phyloP scores from a whole-genome alignment of 2,329 filamentous ascomycete genomes.

The Colletotrichum siamense region DNA sequence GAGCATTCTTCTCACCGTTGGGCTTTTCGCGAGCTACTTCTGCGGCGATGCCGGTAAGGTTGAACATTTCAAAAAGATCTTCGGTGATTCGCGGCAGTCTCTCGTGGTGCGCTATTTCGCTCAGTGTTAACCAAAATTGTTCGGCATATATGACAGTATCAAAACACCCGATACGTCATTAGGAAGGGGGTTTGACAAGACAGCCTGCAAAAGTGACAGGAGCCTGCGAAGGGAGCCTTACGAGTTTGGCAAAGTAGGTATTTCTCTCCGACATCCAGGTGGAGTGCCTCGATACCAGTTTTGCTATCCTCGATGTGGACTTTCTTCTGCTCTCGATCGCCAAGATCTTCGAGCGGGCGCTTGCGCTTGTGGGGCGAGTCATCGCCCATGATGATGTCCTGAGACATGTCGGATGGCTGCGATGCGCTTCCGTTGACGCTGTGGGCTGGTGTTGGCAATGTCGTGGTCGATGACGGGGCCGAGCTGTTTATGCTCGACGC shows the following conservation, averaged over 20 bases:
- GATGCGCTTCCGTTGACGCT: slow-evolving; percentile 63
- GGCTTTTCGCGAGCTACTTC: slow-evolving; percentile 68
- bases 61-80: slow-evolving; percentile 66
- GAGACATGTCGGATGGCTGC: slow-evolving; percentile 46
- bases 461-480: slow-evolving; percentile 55
- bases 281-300: slow-evolving; percentile 68
- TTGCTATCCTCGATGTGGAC: slow-evolving; percentile 65
- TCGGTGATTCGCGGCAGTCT: slow-evolving; percentile 54
- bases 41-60: slow-evolving; percentile 60
- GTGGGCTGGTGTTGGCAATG: slow-evolving; percentile 67
- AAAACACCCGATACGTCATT: neutral
- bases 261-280: slow-evolving; percentile 70
- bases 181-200: neutral
- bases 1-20: slow-evolving; percentile 70
- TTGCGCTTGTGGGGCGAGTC: slow-evolving; percentile 67
- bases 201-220: slow-evolving; percentile 22
- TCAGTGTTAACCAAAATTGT: slow-evolving; percentile 48
- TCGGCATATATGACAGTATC: slow-evolving; percentile 29
- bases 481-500: slow-evolving; percentile 57
- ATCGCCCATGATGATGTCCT: slow-evolving; percentile 52
- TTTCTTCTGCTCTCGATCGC: slow-evolving; percentile 66
- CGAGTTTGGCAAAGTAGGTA: slow-evolving; percentile 71
- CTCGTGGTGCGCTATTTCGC: slow-evolving; percentile 52
- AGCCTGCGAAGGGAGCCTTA: slow-evolving; percentile 61
- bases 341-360: slow-evolving; percentile 60